Evolutionary conservation across 805 yeast species (phyloP).

Genomic region (Osmozyma mogii): DNA sequence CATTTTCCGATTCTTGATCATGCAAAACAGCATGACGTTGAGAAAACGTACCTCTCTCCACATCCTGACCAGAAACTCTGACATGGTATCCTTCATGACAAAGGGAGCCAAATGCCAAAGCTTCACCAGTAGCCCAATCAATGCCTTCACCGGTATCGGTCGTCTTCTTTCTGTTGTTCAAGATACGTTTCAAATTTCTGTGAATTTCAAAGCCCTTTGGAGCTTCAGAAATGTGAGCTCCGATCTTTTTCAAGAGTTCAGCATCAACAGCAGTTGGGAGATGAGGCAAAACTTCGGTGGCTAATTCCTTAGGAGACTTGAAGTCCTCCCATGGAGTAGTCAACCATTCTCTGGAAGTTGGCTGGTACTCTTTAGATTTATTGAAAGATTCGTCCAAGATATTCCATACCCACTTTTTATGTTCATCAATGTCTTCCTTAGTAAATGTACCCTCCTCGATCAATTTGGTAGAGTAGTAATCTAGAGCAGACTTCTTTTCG

Average conservation of each 20-base stretch:
- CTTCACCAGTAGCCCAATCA: slow-evolving; percentile 99
- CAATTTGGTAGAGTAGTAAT: slow-evolving; percentile 74
- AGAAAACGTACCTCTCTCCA: slow-evolving; percentile 99
- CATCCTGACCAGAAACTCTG: slow-evolving; percentile 98
- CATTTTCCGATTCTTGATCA: slow-evolving; percentile 81
- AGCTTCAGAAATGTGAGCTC: slow-evolving; percentile 68
- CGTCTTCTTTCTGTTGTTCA: slow-evolving; percentile 79
- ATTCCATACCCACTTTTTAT: slow-evolving; percentile 97
- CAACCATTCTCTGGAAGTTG: slow-evolving; percentile 94
- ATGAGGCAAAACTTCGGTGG: slow-evolving; percentile 92
- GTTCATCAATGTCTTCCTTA: slow-evolving; percentile 84
- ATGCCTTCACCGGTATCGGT: slow-evolving; percentile 86
- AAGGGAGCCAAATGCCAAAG: slow-evolving; percentile 91
- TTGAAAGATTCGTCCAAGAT: slow-evolving; percentile 82
- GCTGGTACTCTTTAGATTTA: slow-evolving; percentile 83
- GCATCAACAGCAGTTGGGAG: slow-evolving; percentile 88
- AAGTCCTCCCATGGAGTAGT: slow-evolving; percentile 99
- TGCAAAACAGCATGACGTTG: slow-evolving; percentile 98
- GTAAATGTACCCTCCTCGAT: slow-evolving; percentile 85
- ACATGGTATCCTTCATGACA: slow-evolving; percentile 91
- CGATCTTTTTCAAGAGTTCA: slow-evolving; percentile 65
- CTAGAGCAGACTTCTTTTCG: slow-evolving; percentile 81
- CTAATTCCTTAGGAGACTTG: slow-evolving; percentile 95
- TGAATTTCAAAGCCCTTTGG: slow-evolving; percentile 88
- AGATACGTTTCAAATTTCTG: slow-evolving; percentile 91